A percentile compares a stretch with the other conserved stretches of the same genome.
Conservation (phyloP, 148 eudicot species). For the Rhododendron williamsianum region DNA sequence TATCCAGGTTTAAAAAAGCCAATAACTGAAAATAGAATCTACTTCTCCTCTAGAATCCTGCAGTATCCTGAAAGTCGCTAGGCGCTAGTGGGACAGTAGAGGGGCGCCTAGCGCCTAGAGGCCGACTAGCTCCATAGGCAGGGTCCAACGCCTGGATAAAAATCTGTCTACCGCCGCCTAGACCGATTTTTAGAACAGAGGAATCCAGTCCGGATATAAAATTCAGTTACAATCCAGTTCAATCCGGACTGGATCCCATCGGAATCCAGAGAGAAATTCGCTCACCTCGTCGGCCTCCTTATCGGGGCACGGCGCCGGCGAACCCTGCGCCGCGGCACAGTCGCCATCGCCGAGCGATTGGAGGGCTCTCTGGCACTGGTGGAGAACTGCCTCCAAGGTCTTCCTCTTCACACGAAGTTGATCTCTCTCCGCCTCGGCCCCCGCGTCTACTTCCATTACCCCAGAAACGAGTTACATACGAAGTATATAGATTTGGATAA, state of each 20-base stretch:
- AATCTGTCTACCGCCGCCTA: too few relatives aligned
- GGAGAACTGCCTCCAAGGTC: slow-evolving; percentile 56
- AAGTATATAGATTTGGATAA: background rate
- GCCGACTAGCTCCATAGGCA: too few relatives aligned
- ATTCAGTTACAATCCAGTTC: background rate
- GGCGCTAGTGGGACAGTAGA: too few relatives aligned
- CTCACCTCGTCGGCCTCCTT: slow-evolving; percentile 42
- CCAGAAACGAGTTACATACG: background rate
- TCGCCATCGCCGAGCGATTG: slow-evolving; percentile 29
- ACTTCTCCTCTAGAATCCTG: background rate
- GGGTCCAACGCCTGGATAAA: too few relatives aligned
- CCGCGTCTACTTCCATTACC: slow-evolving; percentile 23
- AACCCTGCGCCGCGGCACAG: slow-evolving; percentile 2
- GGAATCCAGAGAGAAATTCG: background rate
- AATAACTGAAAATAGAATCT: background rate
- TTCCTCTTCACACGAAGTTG: slow-evolving; percentile 56
- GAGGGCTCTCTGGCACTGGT: slow-evolving; percentile 68
- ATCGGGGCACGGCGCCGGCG: slow-evolving; percentile 21
- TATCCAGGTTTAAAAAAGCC: background rate
- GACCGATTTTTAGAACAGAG: too few relatives aligned
- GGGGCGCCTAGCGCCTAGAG: too few relatives aligned
- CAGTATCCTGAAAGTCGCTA: background rate
- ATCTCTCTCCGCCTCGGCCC: slow-evolving; percentile 26
- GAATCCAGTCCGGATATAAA: background rate
- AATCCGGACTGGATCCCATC: background rate